A percentile compares a stretch with the other conserved stretches of the same genome.
Evolutionary conservation across 306 rosid species (phyloP).

Genomic region (Sechiopsis laciniata): DNA sequence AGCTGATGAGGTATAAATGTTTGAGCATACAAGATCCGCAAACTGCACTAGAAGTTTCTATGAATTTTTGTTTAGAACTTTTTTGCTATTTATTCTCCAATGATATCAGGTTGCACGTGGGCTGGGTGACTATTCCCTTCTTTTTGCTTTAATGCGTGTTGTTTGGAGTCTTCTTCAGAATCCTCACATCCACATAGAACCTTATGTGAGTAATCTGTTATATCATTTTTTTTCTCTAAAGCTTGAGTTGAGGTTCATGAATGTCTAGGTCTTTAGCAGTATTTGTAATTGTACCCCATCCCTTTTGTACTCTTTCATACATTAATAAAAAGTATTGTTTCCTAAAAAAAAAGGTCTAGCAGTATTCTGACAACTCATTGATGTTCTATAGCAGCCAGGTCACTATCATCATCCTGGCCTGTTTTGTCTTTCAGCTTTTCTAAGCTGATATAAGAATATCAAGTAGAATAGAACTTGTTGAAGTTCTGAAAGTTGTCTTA

Average conservation of each 20-base stretch:
- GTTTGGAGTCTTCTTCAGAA: constrained; percentile 77
- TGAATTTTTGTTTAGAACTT: constrained; percentile 4
- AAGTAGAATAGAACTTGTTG: too few species aligned
- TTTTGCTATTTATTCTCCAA: constrained; percentile 3
- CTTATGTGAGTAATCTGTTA: constrained; percentile 53
- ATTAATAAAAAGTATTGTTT: too few species aligned
- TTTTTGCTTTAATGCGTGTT: constrained; percentile 80
- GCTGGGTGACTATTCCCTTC: constrained; percentile 50
- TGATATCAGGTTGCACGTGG: constrained; percentile 68
- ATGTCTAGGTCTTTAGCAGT: neutral
- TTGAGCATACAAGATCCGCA: constrained; percentile 17
- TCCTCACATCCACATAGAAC: constrained; percentile 87
- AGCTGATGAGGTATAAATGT: constrained; percentile 67
- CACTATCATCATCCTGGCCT: neutral
- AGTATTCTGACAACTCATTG: neutral
- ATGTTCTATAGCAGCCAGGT: neutral
- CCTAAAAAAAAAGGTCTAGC: neutral
- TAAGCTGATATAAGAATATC: too few species aligned
- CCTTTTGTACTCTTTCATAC: too few species aligned
- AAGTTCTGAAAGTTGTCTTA: too few species aligned
- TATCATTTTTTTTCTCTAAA: constrained; percentile 2
- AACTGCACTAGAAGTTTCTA: neutral
- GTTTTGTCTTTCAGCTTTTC: constrained; percentile 4
- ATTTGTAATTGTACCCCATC: too few species aligned
- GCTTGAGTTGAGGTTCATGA: constrained; percentile 2